A percentile compares a stretch with the other conserved stretches of the same genome.
Evolutionary conservation across 2,329 filamentous ascomycete genomes (phyloP).

Genomic region (Aspergillus phoenicis): DNA sequence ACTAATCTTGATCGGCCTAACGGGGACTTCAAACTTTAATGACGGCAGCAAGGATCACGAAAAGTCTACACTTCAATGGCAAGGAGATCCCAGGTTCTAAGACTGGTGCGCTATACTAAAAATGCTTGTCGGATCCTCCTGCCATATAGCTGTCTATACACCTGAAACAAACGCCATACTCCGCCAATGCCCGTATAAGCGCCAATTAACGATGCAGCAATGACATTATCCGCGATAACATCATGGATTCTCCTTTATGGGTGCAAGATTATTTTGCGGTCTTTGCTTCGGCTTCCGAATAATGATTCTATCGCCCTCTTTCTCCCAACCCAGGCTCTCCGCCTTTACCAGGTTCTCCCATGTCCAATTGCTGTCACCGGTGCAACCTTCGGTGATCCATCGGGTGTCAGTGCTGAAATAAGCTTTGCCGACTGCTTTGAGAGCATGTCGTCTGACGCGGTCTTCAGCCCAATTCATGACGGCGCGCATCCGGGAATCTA

Average conservation of each 20-base stretch:
- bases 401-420: constrained; percentile 80
- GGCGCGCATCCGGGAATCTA: constrained; percentile 78
- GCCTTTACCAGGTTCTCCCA: constrained; percentile 72
- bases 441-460: constrained; percentile 70
- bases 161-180: constrained; percentile 19
- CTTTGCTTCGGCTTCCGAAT: constrained; percentile 62
- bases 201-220: constrained; percentile 6
- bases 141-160: not conserved
- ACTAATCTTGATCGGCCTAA: constrained; percentile 71
- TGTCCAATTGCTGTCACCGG: constrained; percentile 48
- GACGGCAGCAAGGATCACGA: constrained; percentile 10
- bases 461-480: constrained; percentile 81
- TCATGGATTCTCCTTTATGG: constrained; percentile 20
- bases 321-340: constrained; percentile 82
- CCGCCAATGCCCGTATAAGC: constrained; percentile 25
- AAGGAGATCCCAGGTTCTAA: not conserved
- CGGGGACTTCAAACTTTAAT: constrained; percentile 74
- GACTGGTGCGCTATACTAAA: constrained; percentile 5
- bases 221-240: not conserved
- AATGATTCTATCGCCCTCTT: constrained; percentile 71
- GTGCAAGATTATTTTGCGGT: constrained; percentile 24
- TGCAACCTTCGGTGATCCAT: constrained; percentile 60
- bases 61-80: not conserved
- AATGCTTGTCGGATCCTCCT: constrained; percentile 9
- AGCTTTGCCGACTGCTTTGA: constrained; percentile 82